Evolutionary conservation across 2,329 filamentous ascomycete genomes (phyloP), one percentile per base, ranked within the genome.

Genomic region (Exophiala lecanii-corni): DNA sequence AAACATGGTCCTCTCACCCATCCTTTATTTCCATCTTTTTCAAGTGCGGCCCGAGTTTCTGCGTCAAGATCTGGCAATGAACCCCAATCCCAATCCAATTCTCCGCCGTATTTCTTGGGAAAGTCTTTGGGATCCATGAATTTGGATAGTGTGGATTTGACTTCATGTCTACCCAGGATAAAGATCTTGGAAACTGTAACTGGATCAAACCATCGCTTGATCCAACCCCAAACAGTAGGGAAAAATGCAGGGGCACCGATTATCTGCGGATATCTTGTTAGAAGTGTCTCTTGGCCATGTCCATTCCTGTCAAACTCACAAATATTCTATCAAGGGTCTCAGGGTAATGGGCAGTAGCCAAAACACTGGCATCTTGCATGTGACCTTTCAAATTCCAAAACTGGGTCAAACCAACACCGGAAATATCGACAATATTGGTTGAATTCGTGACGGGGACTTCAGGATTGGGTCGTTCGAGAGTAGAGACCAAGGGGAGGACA

Each of bases 111-210:
- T 62, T 84, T 80, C 63, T 86, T 89, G 13, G 91, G 91, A 50
- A 97, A 89, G 64, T 91, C 86, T 40, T 78, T 74, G 1, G 78
- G 73, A 40, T 94, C 84, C 61, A 97, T 88, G 67, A 91, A 96
- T 41, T 79, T 73, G 52, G 82, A 77, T 18, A 97, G 78, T 2
- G 87, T 91, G 12, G 82, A 71, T 55, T 82, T 77, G 40, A 94
- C 83, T 64, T 94, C 87, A 42, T 77, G 61, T 6, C 79, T 71
- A 36, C 75, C 74, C 41, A 97, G 78, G 56, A 97, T 92, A 64
- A 94, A 95, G 63, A 97, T 96, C 71, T 97, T 97, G 58, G 87
- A 92, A 2, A 89, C 86, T 23, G 91, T 96, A 50, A 89, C 88
- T 5, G 89, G 89, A 68, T 89, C 85, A 59, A 92, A 92, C 87